phyloP scores from a whole-genome alignment of 2,329 filamentous ascomycete species.

The Cordyceps fumosorosea region DNA sequence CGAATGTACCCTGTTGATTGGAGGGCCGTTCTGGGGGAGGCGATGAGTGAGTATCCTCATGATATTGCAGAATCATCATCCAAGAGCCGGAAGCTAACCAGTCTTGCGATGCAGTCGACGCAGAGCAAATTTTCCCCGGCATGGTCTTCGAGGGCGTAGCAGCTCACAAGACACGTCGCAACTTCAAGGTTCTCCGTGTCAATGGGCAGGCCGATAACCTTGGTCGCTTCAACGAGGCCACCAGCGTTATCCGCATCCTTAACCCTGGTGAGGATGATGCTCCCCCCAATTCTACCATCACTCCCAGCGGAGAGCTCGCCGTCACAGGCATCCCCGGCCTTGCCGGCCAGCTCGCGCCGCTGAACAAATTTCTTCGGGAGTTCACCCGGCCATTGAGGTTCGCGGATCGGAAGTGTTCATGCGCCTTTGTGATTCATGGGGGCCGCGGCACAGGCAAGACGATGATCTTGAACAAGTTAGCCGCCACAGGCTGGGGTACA shows the following conservation, averaged over 20 bases:
- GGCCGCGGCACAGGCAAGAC: conserved; percentile 81
- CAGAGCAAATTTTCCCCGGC: conserved; percentile 64
- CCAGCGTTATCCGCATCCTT: conserved; percentile 33
- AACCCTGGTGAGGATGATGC: conserved; percentile 22
- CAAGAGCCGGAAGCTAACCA: not conserved
- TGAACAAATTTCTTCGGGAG: conserved; percentile 60
- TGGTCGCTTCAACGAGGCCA: conserved; percentile 36
- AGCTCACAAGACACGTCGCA: conserved; percentile 25
- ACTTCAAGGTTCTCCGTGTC: conserved; percentile 53
- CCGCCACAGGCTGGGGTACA: conserved; percentile 61
- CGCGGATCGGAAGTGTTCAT: conserved; percentile 30
- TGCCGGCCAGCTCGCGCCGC: conserved; percentile 50
- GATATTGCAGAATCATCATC: too few relatives aligned
- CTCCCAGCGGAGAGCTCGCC: conserved; percentile 30
- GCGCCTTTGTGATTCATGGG: conserved; percentile 70
- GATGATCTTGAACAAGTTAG: conserved; percentile 62
- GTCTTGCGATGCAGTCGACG: conserved; percentile 37
- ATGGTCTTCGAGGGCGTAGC: conserved; percentile 60
- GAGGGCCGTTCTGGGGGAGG: conserved; percentile 29
- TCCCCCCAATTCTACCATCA: conserved; percentile 5
- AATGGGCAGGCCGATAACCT: conserved; percentile 39
- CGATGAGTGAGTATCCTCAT: conserved; percentile 24
- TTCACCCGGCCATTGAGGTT: conserved; percentile 38
- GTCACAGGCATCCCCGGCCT: conserved; percentile 62
- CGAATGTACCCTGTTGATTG: conserved; percentile 27